Evolutionary conservation across 2,329 filamentous ascomycete genomes (phyloP).

Genomic region (Colletotrichum lini): DNA sequence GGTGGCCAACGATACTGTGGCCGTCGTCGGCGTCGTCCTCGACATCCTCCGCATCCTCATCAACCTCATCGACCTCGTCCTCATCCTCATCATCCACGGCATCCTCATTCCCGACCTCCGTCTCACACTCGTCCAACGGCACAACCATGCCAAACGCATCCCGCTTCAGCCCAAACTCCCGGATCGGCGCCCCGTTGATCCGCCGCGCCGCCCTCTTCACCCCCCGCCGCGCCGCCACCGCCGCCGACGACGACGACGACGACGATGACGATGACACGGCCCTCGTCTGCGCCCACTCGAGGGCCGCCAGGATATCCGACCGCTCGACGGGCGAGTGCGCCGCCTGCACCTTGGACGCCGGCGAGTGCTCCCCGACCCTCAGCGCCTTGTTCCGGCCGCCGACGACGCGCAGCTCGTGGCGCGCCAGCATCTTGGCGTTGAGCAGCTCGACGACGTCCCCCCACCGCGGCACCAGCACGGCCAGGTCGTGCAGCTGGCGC

Average conservation of each 20-base stretch:
- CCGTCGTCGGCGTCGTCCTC: neutral
- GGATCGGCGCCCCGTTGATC: conserved; percentile 6
- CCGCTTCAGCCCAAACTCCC: conserved; percentile 6
- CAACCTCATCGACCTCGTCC: neutral
- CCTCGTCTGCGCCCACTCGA: conserved; percentile 5
- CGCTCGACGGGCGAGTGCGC: conserved; percentile 14
- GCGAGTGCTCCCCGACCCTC: conserved; percentile 5
- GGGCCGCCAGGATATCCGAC: conserved; percentile 6
- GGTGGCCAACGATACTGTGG: neutral
- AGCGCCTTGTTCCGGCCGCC: conserved; percentile 1
- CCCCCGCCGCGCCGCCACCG: neutral
- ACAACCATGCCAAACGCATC: conserved; percentile 11
- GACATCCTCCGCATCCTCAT: neutral
- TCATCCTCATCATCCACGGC: neutral
- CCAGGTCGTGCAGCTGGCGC: conserved; percentile 6
- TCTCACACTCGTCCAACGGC: neutral
- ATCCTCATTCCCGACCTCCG: too few species aligned
- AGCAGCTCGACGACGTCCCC: conserved; percentile 13
- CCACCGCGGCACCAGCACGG: conserved; percentile 10
- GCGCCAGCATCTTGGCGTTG: conserved; percentile 11
- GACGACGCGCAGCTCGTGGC: conserved; percentile 13
- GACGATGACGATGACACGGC: neutral
- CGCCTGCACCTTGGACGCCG: conserved; percentile 12
- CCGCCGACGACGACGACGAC: too few species aligned
- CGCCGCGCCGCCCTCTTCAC: neutral